These are phyloP conservation scores for Colletotrichum sp. DNA, from an alignment of 2,329 filamentous ascomycete species.

Conservation along the genomic window DNA sequence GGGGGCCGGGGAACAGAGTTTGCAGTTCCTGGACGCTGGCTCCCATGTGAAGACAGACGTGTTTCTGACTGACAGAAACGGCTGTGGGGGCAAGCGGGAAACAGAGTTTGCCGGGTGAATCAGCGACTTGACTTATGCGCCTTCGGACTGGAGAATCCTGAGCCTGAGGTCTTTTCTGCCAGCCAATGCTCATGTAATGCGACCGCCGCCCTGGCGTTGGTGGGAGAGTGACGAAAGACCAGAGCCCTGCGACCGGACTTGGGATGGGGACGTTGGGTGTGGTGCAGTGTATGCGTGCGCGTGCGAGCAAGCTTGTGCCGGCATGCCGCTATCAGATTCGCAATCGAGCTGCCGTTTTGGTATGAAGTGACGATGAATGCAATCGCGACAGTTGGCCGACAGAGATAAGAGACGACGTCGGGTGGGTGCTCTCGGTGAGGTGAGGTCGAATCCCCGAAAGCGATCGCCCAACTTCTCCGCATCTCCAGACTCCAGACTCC, in stretches of 20 bases:
- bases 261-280: conserved; percentile 1
- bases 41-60: conserved; percentile 18
- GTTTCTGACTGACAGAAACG: conserved; percentile 18
- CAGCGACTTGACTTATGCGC: conserved; percentile 17
- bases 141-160: background rate
- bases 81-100: conserved; percentile 7
- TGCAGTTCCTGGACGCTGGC: conserved; percentile 10
- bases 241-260: conserved; percentile 3
- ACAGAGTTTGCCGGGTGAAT: conserved; percentile 19
- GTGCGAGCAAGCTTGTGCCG: background rate
- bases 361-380: background rate
- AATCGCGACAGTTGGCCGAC: background rate
- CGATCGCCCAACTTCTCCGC: background rate
- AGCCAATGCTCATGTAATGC: conserved; percentile 3
- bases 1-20: conserved; percentile 4
- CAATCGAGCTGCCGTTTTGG: background rate
- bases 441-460: conserved; percentile 4
- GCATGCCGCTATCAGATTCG: background rate
- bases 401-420: background rate
- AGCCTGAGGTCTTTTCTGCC: background rate
- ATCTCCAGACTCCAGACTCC: background rate
- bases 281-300: background rate
- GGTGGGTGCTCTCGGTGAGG: background rate
- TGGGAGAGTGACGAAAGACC: background rate
- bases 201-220: background rate